A percentile compares a stretch with the other conserved stretches of the same genome.
Conservation (phyloP, 1,284 basidiomycete species). For the Trichosporon sp. region DNA sequence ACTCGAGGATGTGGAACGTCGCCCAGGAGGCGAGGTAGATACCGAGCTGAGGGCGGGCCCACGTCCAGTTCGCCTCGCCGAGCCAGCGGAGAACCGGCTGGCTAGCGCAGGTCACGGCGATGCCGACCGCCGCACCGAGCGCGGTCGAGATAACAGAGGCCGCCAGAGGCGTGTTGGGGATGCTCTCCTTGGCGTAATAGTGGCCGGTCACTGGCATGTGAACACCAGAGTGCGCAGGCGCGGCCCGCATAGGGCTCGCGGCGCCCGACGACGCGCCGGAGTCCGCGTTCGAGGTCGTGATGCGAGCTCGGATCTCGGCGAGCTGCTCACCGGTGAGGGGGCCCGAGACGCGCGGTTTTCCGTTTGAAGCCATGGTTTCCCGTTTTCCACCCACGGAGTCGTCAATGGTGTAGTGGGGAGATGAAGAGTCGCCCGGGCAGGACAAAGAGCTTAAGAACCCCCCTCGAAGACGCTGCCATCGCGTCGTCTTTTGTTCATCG, state of each 20-base stretch:
- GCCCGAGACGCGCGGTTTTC: background rate
- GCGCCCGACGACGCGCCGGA: background rate
- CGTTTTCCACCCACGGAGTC: background rate
- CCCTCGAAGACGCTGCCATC: background rate
- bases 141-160: conserved; percentile 68
- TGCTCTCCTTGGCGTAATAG: conserved; percentile 55
- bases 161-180: conserved; percentile 78
- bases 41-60: conserved; percentile 70
- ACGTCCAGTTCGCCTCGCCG: conserved; percentile 52
- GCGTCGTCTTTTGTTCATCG: conserved; percentile 2
- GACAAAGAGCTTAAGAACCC: background rate
- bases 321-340: background rate
- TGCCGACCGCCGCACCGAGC: conserved; percentile 55
- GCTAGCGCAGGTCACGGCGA: conserved; percentile 47
- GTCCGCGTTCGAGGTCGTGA: background rate
- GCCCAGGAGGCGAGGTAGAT: conserved; percentile 77
- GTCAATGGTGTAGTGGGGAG: background rate
- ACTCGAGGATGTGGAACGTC: conserved; percentile 89
- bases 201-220: conserved; percentile 7
- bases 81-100: conserved; percentile 51
- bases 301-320: conserved; percentile 2
- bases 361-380: background rate
- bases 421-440: background rate
- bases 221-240: background rate
- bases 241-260: background rate